A percentile compares a stretch with the other conserved stretches of the same genome.
Conservation (phyloP, 768 basidiomycete genomes). For the Naganishia friedmannii region DNA sequence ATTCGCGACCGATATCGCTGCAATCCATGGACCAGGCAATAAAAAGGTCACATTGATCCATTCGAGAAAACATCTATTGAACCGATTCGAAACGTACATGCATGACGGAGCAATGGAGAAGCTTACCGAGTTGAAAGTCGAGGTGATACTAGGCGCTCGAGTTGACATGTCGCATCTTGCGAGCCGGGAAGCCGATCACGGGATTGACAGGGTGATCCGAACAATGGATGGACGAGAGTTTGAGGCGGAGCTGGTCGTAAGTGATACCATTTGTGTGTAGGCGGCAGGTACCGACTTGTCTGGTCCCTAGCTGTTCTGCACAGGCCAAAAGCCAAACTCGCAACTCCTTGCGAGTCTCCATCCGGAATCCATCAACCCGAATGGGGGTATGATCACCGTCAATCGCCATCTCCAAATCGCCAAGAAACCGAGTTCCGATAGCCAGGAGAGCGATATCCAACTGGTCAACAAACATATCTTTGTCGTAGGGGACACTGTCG, state of each 20-base stretch:
- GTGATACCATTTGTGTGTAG: background rate
- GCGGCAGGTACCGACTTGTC: background rate
- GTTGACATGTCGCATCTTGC: conserved; percentile 31
- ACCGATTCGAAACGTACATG: conserved; percentile 48
- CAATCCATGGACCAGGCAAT: conserved; percentile 42
- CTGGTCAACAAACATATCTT: conserved; percentile 35
- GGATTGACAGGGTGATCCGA: conserved; percentile 27
- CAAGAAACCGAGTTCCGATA: background rate
- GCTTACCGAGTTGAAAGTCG: conserved; percentile 39
- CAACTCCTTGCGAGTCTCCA: conserved; percentile 41
- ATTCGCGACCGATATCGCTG: conserved; percentile 53
- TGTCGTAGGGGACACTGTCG: conserved; percentile 51
- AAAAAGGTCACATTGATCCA: conserved; percentile 53
- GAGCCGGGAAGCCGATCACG: conserved; percentile 34
- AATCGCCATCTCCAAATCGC: conserved; percentile 28
- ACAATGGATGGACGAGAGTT: conserved; percentile 46
- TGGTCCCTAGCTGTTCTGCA: conserved; percentile 43
- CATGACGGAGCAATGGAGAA: conserved; percentile 44
- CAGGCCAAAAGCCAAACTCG: conserved; percentile 49
- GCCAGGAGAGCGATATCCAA: conserved; percentile 3
- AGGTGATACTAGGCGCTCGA: conserved; percentile 45
- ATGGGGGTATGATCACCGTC: conserved; percentile 41
- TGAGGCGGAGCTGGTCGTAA: conserved; percentile 46
- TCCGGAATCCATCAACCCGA: conserved; percentile 41
- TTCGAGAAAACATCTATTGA: conserved; percentile 48